These are phyloP conservation scores for Melampsora abietis-canadensis DNA, from an alignment of 1,284 basidiomycete species.

Conservation along the genomic window DNA sequence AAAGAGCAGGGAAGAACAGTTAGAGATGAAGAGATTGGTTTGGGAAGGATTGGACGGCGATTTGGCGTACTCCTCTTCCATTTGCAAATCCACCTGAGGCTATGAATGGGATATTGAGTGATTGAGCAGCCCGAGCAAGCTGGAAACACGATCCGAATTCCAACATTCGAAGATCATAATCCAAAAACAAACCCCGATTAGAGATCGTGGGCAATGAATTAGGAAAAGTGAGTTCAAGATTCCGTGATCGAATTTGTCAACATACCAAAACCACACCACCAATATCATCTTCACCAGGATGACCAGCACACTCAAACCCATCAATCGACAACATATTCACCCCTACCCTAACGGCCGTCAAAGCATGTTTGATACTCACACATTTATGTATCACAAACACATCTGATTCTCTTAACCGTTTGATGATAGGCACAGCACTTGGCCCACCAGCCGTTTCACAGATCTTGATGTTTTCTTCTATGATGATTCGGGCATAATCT, in stretches of 20 bases:
- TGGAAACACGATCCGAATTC: not conserved
- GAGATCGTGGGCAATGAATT: too few relatives aligned
- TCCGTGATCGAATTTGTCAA: not conserved
- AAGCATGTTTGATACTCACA: conserved; percentile 59
- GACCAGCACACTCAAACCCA: conserved; percentile 74
- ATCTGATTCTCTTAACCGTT: conserved; percentile 16
- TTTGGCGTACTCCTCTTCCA: conserved; percentile 32
- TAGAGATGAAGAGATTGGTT: not conserved
- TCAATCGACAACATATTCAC: conserved; percentile 84
- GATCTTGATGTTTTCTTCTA: conserved; percentile 55
- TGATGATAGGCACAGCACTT: conserved; percentile 32
- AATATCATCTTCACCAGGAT: conserved; percentile 92
- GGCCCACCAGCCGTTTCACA: conserved; percentile 83
- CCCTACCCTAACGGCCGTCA: conserved; percentile 57
- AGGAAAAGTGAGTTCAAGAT: too few relatives aligned
- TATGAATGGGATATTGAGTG: conserved; percentile 78
- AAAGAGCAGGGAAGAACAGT: not conserved
- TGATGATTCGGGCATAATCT: conserved; percentile 54
- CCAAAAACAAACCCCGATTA: not conserved
- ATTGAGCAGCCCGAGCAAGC: conserved; percentile 73
- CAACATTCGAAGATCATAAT: not conserved
- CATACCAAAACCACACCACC: conserved; percentile 78
- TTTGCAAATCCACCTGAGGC: conserved; percentile 64
- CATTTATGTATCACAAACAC: conserved; percentile 77
- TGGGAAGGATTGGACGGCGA: not conserved